Evolutionary conservation across 139 green algal species (phyloP).

Genomic region (Spirogloea muscicola): DNA sequence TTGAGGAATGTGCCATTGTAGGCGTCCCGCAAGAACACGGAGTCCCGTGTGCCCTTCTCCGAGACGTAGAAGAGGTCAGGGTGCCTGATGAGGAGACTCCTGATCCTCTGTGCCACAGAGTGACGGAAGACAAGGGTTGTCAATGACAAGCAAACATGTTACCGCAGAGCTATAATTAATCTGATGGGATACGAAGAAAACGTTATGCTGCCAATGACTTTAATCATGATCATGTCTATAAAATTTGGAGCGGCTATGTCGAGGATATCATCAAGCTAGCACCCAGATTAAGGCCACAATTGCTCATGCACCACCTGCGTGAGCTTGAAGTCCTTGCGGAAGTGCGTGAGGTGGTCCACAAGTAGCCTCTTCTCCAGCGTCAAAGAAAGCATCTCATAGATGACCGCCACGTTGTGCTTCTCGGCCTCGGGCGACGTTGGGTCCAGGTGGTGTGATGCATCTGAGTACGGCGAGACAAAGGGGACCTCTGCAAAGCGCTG

Average conservation of each 20-base stretch:
- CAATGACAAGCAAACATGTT: too few species aligned
- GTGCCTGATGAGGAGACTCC: conserved; percentile 17
- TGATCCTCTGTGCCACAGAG: conserved; percentile 2
- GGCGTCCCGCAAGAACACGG: conserved; percentile 35
- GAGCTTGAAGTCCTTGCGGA: conserved; percentile 23
- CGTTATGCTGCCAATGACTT: too few species aligned
- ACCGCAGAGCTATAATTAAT: too few species aligned
- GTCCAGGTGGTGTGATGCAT: background rate
- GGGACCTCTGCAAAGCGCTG: conserved; percentile 20
- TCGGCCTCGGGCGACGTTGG: background rate
- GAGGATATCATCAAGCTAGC: background rate
- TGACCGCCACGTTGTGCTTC: conserved; percentile 17
- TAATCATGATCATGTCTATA: too few species aligned
- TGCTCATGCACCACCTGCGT: background rate
- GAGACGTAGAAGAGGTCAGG: conserved; percentile 42
- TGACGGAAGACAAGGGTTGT: too few species aligned
- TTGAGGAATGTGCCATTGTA: conserved; percentile 25
- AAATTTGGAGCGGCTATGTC: too few species aligned
- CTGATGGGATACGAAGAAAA: too few species aligned
- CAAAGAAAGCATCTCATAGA: conserved; percentile 32
- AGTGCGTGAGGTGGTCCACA: conserved; percentile 41
- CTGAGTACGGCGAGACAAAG: conserved; percentile 16
- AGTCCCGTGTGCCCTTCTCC: conserved; percentile 24
- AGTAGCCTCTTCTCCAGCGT: conserved; percentile 38
- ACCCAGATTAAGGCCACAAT: background rate